Base-by-base conservation (phyloP, 2,329 filamentous ascomycete species). In the Aotearoamyces nothofagi region DNA sequence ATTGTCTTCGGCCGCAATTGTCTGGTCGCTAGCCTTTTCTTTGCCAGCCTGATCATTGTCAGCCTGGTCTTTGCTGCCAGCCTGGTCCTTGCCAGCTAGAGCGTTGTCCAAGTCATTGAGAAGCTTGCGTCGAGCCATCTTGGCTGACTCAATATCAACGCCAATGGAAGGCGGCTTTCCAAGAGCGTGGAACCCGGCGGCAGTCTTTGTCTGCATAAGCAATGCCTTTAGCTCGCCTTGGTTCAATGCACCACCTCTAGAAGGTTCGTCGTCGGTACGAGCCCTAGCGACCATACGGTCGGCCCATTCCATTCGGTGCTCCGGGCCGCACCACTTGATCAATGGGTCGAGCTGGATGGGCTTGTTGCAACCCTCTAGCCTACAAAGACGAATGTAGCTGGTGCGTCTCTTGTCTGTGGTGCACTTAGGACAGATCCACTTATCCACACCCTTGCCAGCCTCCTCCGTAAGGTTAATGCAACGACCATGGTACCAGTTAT, bases 401-500 rank as follows among this genome's bases (percentile, higher is more conserved):
- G 24, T 26, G n/a, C 3, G n/a, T 12, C 7, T 10, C 11, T 4
- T 15, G 11, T 26, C 11, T n/a, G 12, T 26, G n/a, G 6, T 26
- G n/a, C 3, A 15, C 24, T 15, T 15, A 12, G 22, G 22, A 8
- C 24, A 26, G 11, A 11, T 13, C 6, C n/a, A 26, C 15, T 26
- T 11, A 12, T 13, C 11, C 8, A 26, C 17, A 7, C 17, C 15
- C 10, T 26, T 15, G n/a, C 11, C 13, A 9, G 3, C 9, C 17
- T 26, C 24, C n/a, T 16, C 5, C 8, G 19, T 22, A 15, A 26
- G 14, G 13, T 10, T 15, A 3, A 26, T 15, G 9, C 24, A 26
- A 8, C 12, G 15, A 16, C 24, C 24, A 10, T 26, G 24, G 12
- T 15, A 26, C 24, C 24, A 26, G n/a, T 22, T 22, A 8, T 22